Evolutionary conservation across 2,329 filamentous ascomycete species (phyloP).

Genomic region (Botrytis elliptica): DNA sequence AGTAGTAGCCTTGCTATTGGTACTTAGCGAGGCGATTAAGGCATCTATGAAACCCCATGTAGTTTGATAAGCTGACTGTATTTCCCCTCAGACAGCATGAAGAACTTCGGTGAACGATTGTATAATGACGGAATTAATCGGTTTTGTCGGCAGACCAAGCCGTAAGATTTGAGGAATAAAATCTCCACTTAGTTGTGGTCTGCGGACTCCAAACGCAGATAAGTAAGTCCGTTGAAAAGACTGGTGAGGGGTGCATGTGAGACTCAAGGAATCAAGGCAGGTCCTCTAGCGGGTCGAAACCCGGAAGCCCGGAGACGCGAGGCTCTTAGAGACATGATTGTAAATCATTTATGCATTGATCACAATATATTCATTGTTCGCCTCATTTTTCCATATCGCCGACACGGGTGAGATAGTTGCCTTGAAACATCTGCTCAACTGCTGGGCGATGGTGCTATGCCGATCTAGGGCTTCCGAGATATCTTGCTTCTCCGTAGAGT

Average conservation of each 20-base stretch:
- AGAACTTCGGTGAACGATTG: background rate
- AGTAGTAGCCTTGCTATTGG: background rate
- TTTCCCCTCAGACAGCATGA: background rate
- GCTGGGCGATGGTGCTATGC: background rate
- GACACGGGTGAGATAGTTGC: slow-evolving; percentile 5
- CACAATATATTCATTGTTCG: background rate
- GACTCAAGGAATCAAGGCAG: background rate
- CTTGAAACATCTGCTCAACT: background rate
- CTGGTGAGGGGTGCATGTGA: background rate
- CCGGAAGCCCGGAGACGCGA: background rate
- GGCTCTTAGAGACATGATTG: background rate
- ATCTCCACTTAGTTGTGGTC: background rate
- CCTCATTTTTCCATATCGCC: background rate
- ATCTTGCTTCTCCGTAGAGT: background rate
- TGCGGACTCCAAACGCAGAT: background rate
- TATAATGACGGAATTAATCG: background rate
- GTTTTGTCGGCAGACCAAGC: background rate
- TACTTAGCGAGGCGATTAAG: background rate
- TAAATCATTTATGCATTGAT: background rate
- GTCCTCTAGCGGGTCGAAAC: background rate
- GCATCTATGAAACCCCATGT: background rate
- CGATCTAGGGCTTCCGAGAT: background rate
- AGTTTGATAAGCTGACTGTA: background rate
- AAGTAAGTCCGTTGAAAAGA: background rate
- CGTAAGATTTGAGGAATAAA: background rate